Evolutionary conservation across 1,284 basidiomycete genomes (phyloP), one percentile per base, ranked within the genome.

Genomic region (Trametes pubescens): DNA sequence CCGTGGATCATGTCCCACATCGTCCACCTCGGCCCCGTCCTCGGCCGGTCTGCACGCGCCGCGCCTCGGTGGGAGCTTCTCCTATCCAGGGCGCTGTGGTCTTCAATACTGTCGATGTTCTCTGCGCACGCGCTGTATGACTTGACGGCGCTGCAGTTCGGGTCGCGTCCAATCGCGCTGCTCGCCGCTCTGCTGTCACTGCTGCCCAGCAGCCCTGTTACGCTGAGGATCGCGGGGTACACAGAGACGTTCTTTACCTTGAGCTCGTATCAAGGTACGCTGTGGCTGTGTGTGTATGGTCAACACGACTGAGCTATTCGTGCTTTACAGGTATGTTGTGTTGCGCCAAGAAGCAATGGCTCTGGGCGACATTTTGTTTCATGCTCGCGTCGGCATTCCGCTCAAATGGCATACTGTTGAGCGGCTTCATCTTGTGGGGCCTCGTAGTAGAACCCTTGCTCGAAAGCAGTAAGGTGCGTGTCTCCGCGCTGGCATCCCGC

Each of bases 221-320:
- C 91, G 0, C 76, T 94, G 16, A 83, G 86, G 18, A 82, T 90
- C 49, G 88, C 90, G 0, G 85, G 92, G 0, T 97, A 93, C 72
- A 89, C 84, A 48, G 97, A 99, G 73, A 90, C 95, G 0, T 91
- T 95, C 74, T 97, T 92, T 77, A 91, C 96, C 0, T 84, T 87
- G 60, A 77, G 92, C 16, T 90, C 92, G 0, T 95, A 96, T 71
- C 80, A 78, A 72, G 95, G 94, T 80, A 72, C 74, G 77, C 56
- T 24, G 35, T 18, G 0, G 14, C 18, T 47, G 21, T 21, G 24
- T 9, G 29, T n/a, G 8, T 0, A 0, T 5, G 3, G 40, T 7
- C 11, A 9, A 43, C 13, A 2, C 1, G 5, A 26, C 38, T 54
- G 10, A 26, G 24, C 59, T 37, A 21, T 7, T 10, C 35, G 13